Evolutionary conservation across 192 early-diverging fungal genomes (phyloP).

Genomic region (Coemansia reversa): DNA sequence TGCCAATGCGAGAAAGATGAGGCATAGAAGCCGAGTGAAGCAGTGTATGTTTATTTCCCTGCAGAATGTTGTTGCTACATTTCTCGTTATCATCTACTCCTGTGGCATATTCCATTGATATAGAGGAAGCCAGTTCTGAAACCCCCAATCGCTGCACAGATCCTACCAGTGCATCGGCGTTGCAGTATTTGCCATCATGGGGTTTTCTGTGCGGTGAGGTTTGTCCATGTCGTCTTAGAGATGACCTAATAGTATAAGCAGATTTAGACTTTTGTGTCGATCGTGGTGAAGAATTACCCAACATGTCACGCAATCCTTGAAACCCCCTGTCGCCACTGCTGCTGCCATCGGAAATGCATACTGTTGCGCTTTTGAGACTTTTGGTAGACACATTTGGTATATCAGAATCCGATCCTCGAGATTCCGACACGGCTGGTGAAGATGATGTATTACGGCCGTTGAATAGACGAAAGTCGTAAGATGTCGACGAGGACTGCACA

Average conservation of each 20-base stretch:
- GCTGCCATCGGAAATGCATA: slow-evolving; percentile 8
- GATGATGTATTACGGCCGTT: slow-evolving; percentile 3
- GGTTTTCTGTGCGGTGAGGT: neutral
- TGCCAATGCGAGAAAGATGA: slow-evolving; percentile 3
- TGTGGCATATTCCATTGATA: no score
- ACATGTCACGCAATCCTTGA: neutral
- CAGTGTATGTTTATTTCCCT: no score
- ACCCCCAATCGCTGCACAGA: neutral
- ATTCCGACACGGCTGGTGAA: neutral
- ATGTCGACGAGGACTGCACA: slow-evolving; percentile 17
- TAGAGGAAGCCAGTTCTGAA: no score
- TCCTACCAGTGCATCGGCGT: neutral
- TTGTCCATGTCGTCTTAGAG: slow-evolving; percentile 2
- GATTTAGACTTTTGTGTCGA: neutral
- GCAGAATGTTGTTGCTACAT: no score
- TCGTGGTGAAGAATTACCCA: no score
- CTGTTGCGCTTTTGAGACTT: slow-evolving; percentile 16
- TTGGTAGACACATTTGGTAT: neutral
- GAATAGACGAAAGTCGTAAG: slow-evolving; percentile 19
- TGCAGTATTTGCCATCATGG: neutral
- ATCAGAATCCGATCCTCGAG: no score
- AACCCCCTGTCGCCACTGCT: neutral
- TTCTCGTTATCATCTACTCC: no score
- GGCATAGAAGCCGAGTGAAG: slow-evolving; percentile 26
- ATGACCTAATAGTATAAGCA: slow-evolving; percentile 2